These are phyloP conservation scores for Cicer chorassanicum DNA, from an alignment of 306 rosid species.

Conservation along the genomic window DNA sequence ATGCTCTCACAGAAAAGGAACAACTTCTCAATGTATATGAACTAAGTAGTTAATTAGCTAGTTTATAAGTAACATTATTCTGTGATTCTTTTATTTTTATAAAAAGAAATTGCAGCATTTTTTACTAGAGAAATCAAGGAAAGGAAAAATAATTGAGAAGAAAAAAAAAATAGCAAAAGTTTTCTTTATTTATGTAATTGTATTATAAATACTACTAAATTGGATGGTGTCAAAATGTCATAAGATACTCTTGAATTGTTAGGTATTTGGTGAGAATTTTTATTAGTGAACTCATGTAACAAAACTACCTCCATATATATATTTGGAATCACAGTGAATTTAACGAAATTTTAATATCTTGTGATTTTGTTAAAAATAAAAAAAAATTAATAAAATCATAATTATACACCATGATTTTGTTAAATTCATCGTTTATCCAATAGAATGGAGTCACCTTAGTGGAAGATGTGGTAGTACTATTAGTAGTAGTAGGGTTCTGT, in stretches of 20 bases:
- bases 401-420: no score
- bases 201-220: neutral
- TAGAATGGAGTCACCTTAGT: constrained; percentile 38
- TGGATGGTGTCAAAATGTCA: constrained; percentile 38
- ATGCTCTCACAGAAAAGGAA: constrained; percentile 55
- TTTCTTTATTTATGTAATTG: constrained; percentile 18
- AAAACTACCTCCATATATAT: no score
- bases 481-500: constrained; percentile 51
- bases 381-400: no score
- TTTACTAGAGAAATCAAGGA: constrained; percentile 9
- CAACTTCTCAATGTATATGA: constrained; percentile 61
- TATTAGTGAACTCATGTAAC: constrained; percentile 3
- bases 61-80: constrained; percentile 10
- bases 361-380: no score
- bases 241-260: neutral
- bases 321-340: no score
- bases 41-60: constrained; percentile 31
- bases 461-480: constrained; percentile 43
- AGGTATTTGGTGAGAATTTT: constrained; percentile 34
- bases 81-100: constrained; percentile 48
- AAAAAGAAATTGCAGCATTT: constrained; percentile 44
- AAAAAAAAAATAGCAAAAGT: neutral
- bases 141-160: no score
- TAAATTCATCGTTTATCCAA: no score
- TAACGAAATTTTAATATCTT: no score